Evolutionary conservation across 495 filamentous ascomycete genomes (phyloP).

Genomic region (Tuber melanosporum): DNA sequence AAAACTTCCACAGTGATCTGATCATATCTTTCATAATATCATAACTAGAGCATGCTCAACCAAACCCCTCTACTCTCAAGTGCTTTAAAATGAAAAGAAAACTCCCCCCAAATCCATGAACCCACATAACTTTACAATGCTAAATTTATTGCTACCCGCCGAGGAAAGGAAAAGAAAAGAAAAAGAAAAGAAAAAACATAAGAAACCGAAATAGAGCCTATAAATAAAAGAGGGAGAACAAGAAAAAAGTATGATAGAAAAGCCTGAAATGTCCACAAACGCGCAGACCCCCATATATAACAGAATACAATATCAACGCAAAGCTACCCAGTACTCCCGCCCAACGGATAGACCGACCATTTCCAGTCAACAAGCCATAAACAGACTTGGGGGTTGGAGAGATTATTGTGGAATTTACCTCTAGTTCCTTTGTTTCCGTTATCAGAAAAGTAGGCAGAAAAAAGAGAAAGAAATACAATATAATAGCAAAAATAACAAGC

Average conservation of each 20-base stretch:
- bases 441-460: neutral
- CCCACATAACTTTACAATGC: neutral
- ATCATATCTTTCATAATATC: neutral
- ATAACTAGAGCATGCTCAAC: neutral
- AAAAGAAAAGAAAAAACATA: conserved; percentile 47
- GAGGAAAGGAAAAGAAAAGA: conserved; percentile 35
- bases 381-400: neutral
- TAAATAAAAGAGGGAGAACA: neutral
- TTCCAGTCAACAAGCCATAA: neutral
- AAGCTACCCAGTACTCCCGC: neutral
- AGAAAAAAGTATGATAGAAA: neutral
- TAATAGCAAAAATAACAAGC: neutral
- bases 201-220: conserved; percentile 13
- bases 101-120: neutral
- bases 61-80: neutral
- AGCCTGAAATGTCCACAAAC: conserved; percentile 15
- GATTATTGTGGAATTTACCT: neutral
- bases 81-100: neutral
- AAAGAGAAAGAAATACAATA: neutral
- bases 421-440: neutral
- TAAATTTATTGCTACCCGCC: neutral
- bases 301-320: neutral
- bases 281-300: conserved; percentile 1
- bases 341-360: neutral
- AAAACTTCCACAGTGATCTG: neutral